Conservation (phyloP, 371 early-diverging fungal genomes). For the Chytridium lagenaria region DNA sequence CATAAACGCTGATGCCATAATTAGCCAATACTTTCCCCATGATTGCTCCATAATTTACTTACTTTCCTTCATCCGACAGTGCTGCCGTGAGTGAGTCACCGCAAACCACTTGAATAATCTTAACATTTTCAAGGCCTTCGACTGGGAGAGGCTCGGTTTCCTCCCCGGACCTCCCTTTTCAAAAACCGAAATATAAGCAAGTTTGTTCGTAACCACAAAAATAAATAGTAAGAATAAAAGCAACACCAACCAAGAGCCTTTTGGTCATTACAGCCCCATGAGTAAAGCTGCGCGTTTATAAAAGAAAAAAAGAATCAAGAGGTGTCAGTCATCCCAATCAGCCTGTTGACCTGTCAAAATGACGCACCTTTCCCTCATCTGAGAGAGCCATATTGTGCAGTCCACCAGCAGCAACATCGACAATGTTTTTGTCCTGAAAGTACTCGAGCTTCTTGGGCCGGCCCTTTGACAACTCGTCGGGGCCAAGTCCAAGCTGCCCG, state of each 20-base stretch:
- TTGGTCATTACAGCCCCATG: conserved; percentile 99
- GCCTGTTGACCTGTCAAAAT: too few relatives aligned
- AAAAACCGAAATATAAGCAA: neutral
- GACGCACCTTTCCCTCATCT: conserved; percentile 59
- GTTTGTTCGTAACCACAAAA: neutral
- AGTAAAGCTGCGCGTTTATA: conserved; percentile 48
- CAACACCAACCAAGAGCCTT: conserved; percentile 78
- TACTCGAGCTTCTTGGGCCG: conserved; percentile 74
- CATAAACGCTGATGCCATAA: conserved; percentile 66
- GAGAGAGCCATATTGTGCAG: conserved; percentile 65
- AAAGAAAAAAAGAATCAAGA: neutral
- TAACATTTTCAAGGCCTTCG: conserved; percentile 73
- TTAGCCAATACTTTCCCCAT: neutral
- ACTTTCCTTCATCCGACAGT: conserved; percentile 79
- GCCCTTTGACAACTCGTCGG: conserved; percentile 72
- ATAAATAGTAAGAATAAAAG: conserved; percentile 16
- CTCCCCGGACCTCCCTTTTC: conserved; percentile 67
- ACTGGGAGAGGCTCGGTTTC: conserved; percentile 72
- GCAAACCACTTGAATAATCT: conserved; percentile 85
- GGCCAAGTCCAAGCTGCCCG: conserved; percentile 96
- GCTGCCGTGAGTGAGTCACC: conserved; percentile 94
- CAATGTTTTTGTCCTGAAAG: conserved; percentile 66
- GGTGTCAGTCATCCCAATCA: too few relatives aligned
- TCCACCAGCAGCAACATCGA: conserved; percentile 65
- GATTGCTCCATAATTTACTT: conserved; percentile 18